Evolutionary conservation across 768 basidiomycete genomes (phyloP).

Genomic region (Pleurotus giganteus): DNA sequence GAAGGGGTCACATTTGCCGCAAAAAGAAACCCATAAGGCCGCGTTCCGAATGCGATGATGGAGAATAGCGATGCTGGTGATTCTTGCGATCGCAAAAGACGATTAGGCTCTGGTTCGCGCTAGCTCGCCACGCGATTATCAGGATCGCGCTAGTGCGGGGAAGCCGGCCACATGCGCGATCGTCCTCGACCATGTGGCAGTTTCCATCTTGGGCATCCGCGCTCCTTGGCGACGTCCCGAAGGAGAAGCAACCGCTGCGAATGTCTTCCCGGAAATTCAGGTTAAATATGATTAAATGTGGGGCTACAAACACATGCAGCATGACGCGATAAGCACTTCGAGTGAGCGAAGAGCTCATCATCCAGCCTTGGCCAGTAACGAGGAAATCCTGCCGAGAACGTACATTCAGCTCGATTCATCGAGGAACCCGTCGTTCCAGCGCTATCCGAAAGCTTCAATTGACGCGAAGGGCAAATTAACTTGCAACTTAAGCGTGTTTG

Average conservation of each 20-base stretch:
- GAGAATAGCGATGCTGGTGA: constrained; percentile 4
- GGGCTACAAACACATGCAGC: constrained; percentile 5
- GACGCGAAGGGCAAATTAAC: too few species aligned
- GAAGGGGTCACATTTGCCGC: neutral
- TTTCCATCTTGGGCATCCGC: neutral
- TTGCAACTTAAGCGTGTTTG: too few species aligned
- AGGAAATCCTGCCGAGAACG: too few species aligned
- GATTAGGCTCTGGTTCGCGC: constrained; percentile 1
- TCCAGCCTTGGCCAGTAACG: neutral
- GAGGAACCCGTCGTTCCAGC: too few species aligned
- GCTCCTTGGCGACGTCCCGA: constrained; percentile 2
- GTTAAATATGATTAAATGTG: neutral
- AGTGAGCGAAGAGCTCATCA: neutral
- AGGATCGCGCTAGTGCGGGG: constrained; percentile 4
- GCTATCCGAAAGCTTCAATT: too few species aligned
- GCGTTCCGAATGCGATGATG: neutral
- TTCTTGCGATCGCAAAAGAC: constrained; percentile 1
- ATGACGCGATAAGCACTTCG: neutral
- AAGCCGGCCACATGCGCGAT: constrained; percentile 2
- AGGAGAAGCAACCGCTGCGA: neutral
- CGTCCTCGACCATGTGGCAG: neutral
- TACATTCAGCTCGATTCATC: neutral
- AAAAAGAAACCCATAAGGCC: neutral
- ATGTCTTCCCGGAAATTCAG: neutral
- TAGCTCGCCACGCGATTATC: constrained; percentile 2